Conservation (phyloP, 108 stramenopile genomes). For the Skeletonema tropicum region DNA sequence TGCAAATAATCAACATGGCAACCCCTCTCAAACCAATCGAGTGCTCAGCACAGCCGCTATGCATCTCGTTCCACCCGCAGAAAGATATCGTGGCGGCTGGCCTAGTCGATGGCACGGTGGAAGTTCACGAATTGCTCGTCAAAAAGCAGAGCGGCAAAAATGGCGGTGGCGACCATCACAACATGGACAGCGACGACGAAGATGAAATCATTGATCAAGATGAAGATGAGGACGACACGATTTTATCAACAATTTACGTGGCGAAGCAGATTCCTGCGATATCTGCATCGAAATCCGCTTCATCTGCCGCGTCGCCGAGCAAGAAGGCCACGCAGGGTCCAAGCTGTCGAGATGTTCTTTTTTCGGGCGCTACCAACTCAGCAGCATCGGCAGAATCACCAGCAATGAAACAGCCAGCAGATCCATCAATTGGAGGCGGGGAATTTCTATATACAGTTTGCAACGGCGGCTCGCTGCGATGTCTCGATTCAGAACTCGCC, state of each 20-base stretch:
- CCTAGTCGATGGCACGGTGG: slow-evolving; percentile 84
- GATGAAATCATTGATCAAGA: not conserved
- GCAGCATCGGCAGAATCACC: not conserved
- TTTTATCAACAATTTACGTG: slow-evolving; percentile 71
- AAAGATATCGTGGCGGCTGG: slow-evolving; percentile 69
- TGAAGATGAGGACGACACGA: slow-evolving; percentile 72
- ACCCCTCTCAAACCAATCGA: slow-evolving; percentile 58
- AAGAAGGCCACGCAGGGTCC: slow-evolving; percentile 43
- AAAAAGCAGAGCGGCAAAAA: not conserved
- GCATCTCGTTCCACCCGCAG: slow-evolving; percentile 75
- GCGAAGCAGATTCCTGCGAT: slow-evolving; percentile 20
- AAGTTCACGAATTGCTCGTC: slow-evolving; percentile 68
- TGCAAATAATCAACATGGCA: slow-evolving; percentile 28
- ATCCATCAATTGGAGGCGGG: slow-evolving; percentile 41
- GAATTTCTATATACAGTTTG: slow-evolving; percentile 70
- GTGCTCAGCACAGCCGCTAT: slow-evolving; percentile 85
- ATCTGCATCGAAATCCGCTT: slow-evolving; percentile 18
- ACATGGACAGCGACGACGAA: slow-evolving; percentile 17
- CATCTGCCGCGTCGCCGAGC: slow-evolving; percentile 12
- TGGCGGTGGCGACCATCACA: slow-evolving; percentile 16
- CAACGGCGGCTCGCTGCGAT: slow-evolving; percentile 64
- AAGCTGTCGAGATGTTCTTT: slow-evolving; percentile 66
- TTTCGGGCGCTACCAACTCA: slow-evolving; percentile 49
- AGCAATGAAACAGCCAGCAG: not conserved
- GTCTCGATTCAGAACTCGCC: slow-evolving; percentile 63